Evolutionary conservation across 805 yeast species (phyloP).

Genomic region (Candida sphagnicola): DNA sequence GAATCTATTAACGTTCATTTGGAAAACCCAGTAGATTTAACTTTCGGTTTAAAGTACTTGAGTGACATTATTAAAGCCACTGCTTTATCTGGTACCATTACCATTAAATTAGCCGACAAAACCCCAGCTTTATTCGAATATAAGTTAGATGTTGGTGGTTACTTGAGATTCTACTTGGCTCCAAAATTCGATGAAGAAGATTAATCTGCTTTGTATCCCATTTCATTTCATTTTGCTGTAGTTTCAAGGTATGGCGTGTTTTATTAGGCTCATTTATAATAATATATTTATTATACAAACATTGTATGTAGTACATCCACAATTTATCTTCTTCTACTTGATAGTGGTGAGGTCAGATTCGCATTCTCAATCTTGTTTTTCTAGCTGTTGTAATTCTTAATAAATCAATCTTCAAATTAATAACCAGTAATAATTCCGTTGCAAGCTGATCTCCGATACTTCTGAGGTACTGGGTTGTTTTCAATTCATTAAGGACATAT

Average conservation of each 20-base stretch:
- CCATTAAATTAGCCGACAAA: slow-evolving; percentile 82
- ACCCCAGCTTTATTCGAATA: slow-evolving; percentile 94
- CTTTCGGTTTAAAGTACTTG: slow-evolving; percentile 89
- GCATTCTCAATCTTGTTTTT: too few relatives aligned
- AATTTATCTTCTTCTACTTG: too few relatives aligned
- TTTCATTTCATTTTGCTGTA: background rate
- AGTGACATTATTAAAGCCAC: slow-evolving; percentile 91
- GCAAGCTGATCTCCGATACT: too few relatives aligned
- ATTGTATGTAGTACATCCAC: too few relatives aligned
- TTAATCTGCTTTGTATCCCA: slow-evolving; percentile 18
- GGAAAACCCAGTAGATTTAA: slow-evolving; percentile 81
- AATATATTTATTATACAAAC: background rate
- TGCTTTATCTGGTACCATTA: slow-evolving; percentile 67
- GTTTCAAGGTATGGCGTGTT: background rate
- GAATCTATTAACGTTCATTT: slow-evolving; percentile 71
- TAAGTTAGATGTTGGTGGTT: slow-evolving; percentile 80
- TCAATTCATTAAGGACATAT: too few relatives aligned
- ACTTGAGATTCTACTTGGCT: slow-evolving; percentile 92
- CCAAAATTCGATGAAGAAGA: slow-evolving; percentile 96
- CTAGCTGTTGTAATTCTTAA: too few relatives aligned
- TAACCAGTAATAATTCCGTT: too few relatives aligned
- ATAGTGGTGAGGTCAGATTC: too few relatives aligned
- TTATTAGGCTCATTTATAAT: slow-evolving; percentile 1
- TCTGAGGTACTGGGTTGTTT: too few relatives aligned
- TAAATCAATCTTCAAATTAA: too few relatives aligned